Base-by-base conservation (phyloP, 768 basidiomycete genomes). In the Tylopilus balloui region DNA sequence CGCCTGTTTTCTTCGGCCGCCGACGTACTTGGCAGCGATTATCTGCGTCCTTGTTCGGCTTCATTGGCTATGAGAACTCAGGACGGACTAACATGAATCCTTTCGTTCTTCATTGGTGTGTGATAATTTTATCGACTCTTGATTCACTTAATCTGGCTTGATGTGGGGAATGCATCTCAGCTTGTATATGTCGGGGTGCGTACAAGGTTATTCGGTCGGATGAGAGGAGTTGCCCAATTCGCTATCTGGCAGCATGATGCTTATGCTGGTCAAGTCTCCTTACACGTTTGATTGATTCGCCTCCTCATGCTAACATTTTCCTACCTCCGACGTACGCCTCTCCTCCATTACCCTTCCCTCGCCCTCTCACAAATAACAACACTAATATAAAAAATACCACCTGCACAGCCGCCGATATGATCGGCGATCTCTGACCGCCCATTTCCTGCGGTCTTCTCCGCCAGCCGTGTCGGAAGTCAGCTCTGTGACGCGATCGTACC, bases 401-500 rank as follows among this genome's bases (percentile, higher is more conserved):
- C 24, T 19, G 42, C 4, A 40, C 32, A 66, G 73, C 79, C 20
- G 59, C 74, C 25, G 84, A 85, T 60, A 83, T 85, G 83, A 78
- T 77, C 39, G 76, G 81, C 48, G 83, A 85, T 61, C 63, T 84
- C 56, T 83, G 68, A 80, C 84, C n/a, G 80, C 80, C 52, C 83
- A 83, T 62, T 78, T 85, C 50, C 73, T 84, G 21, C 71, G 83
- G 43, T 77, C 81, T 12, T 83, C 81, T 56, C 83, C 83, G 32
- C 73, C 67, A 47, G 78, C 79, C 63, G 78, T 84, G 66, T 84
- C 59, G 69, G 79, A 51, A 80, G 78, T 21, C 81, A 82, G 64
- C 66, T 82, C 3, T 72, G 69, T 52, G 82, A 83, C 44, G 70
- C 81, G 19, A 69, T 80, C 47, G 78, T 83, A 41, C 75, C 83